Conservation (phyloP, 2,329 filamentous ascomycete genomes). For the Paecilomyces sp. region DNA sequence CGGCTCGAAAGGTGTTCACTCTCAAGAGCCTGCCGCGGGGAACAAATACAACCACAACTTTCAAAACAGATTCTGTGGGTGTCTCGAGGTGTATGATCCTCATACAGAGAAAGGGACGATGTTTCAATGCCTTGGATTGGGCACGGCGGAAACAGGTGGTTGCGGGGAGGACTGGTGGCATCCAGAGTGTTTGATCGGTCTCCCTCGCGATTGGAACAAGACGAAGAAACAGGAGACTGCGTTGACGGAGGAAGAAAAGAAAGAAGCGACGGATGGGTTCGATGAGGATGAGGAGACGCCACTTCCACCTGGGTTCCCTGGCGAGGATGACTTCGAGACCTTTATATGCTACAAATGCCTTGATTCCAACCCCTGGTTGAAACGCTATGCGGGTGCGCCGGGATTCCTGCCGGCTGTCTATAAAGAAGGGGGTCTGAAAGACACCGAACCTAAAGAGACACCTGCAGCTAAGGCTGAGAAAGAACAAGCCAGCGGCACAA, state of each 20-base stretch:
- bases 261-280: conserved; percentile 6
- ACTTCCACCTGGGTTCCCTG: conserved; percentile 76
- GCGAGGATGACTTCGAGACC: conserved; percentile 80
- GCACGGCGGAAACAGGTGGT: conserved; percentile 70
- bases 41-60: conserved; percentile 98
- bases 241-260: conserved; percentile 31
- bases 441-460: background rate
- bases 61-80: conserved; percentile 84
- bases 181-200: conserved; percentile 79
- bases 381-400: conserved; percentile 69
- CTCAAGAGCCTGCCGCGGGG: conserved; percentile 58
- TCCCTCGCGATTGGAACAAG: conserved; percentile 61
- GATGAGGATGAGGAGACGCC: conserved; percentile 50
- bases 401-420: conserved; percentile 75
- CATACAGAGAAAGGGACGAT: conserved; percentile 90
- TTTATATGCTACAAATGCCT: conserved; percentile 94
- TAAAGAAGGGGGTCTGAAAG: conserved; percentile 23
- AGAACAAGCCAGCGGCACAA: conserved; percentile 27
- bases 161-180: conserved; percentile 99
- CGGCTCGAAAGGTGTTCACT: conserved; percentile 71
- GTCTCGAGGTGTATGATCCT: conserved; percentile 78
- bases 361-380: conserved; percentile 83
- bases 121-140: conserved; percentile 91
- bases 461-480: conserved; percentile 6
- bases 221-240: conserved; percentile 6